These are phyloP conservation scores for Suhomyces faveliae DNA, from an alignment of 805 yeast genomes.

Conservation along the genomic window DNA sequence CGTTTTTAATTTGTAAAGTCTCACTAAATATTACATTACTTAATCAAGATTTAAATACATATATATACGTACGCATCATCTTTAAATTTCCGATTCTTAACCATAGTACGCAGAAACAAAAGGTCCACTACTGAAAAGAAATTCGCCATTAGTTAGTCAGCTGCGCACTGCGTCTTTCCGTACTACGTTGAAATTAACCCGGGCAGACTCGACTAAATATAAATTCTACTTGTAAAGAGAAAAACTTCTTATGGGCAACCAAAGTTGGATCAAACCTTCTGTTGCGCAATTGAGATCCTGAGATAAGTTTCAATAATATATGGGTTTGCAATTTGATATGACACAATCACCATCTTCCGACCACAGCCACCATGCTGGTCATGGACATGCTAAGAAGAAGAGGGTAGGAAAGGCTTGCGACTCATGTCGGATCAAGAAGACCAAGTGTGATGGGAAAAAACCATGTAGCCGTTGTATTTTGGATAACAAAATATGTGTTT, in stretches of 20 bases:
- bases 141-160: neutral
- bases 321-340: neutral
- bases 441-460: constrained; percentile 61
- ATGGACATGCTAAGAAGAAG: constrained; percentile 37
- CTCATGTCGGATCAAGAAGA: constrained; percentile 59
- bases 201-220: neutral
- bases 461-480: constrained; percentile 57
- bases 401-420: constrained; percentile 67
- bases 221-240: neutral
- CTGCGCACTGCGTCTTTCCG: neutral
- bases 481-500: constrained; percentile 59
- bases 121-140: no score
- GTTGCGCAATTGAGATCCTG: no score
- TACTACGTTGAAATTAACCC: neutral
- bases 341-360: constrained; percentile 3
- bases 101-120: no score
- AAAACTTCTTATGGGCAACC: neutral
- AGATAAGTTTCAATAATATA: neutral
- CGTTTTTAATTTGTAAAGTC: neutral
- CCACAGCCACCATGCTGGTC: neutral
- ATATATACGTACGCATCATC: neutral
- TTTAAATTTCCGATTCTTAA: no score
- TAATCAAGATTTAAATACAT: neutral
- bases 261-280: neutral
- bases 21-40: neutral